Evolutionary conservation across 768 basidiomycete species (phyloP).

Genomic region (Agrocybe pediades): DNA sequence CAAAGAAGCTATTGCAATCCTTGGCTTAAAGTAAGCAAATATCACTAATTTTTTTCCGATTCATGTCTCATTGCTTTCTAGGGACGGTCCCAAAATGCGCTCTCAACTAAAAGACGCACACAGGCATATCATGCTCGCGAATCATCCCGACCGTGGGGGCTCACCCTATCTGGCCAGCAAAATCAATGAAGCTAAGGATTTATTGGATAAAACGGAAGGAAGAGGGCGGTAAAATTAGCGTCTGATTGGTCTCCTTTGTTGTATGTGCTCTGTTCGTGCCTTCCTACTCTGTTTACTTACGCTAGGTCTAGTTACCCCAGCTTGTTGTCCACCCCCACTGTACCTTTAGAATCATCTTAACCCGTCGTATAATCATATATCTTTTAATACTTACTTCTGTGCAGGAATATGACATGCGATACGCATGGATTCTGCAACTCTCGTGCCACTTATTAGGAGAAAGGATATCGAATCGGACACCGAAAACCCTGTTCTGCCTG

Average conservation of each 20-base stretch:
- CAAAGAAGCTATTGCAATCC: slow-evolving; percentile 87
- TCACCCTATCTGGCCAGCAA: slow-evolving; percentile 98
- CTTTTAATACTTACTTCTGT: neutral
- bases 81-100: slow-evolving; percentile 81
- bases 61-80: slow-evolving; percentile 29
- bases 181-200: slow-evolving; percentile 97
- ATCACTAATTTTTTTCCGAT: slow-evolving; percentile 3
- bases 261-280: slow-evolving; percentile 1
- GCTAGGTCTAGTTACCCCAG: neutral
- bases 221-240: slow-evolving; percentile 36
- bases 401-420: no score
- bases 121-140: slow-evolving; percentile 95
- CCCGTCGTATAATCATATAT: slow-evolving; percentile 6
- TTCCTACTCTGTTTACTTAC: neutral
- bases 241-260: neutral
- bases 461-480: no score
- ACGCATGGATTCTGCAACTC: no score
- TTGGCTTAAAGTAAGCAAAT: slow-evolving; percentile 93
- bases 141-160: slow-evolving; percentile 98
- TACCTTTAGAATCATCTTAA: slow-evolving; percentile 5
- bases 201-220: slow-evolving; percentile 80
- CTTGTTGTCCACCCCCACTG: slow-evolving; percentile 1
- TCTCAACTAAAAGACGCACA: slow-evolving; percentile 91
- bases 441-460: no score
- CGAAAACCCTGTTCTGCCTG: no score